A percentile compares a stretch with the other conserved stretches of the same genome.
Conservation (phyloP, 2,329 filamentous ascomycete species). For the Pseudogymnoascus destructans region DNA sequence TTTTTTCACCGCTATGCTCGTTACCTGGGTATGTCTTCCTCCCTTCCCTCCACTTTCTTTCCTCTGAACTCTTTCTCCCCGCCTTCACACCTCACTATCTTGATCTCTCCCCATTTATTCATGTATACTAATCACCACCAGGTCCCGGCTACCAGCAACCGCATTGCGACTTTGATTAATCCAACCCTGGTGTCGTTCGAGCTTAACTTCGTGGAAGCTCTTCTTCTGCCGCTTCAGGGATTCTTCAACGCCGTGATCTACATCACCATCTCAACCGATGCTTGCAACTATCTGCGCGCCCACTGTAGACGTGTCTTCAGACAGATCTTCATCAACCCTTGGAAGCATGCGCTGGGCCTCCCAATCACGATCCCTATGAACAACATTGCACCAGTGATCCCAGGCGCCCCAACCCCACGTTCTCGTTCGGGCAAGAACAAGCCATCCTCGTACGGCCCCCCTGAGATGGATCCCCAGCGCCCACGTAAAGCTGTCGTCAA, state of each 20-base stretch:
- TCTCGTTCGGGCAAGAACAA: no score
- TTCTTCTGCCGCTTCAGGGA: conserved; percentile 69
- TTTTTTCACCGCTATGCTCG: conserved; percentile 57
- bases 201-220: conserved; percentile 56
- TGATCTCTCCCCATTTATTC: background rate
- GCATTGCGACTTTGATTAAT: conserved; percentile 56
- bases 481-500: background rate
- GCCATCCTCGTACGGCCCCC: no score
- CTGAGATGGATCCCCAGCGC: background rate
- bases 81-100: conserved; percentile 19
- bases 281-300: background rate
- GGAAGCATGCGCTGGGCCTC: background rate
- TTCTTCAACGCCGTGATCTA: conserved; percentile 79
- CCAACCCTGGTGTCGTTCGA: conserved; percentile 37
- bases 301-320: background rate
- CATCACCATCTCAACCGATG: conserved; percentile 42
- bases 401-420: no score
- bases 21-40: conserved; percentile 57
- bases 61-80: conserved; percentile 40
- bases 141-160: conserved; percentile 61
- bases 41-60: conserved; percentile 60
- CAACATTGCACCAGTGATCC: no score
- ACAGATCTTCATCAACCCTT: background rate
- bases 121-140: conserved; percentile 28
- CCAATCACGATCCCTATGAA: background rate